Percentiles rank a stretch among this genome's conserved stretches.
Conservation (phyloP, 2,329 filamentous ascomycete genomes). For the Davidsoniella neocaledoniae region DNA sequence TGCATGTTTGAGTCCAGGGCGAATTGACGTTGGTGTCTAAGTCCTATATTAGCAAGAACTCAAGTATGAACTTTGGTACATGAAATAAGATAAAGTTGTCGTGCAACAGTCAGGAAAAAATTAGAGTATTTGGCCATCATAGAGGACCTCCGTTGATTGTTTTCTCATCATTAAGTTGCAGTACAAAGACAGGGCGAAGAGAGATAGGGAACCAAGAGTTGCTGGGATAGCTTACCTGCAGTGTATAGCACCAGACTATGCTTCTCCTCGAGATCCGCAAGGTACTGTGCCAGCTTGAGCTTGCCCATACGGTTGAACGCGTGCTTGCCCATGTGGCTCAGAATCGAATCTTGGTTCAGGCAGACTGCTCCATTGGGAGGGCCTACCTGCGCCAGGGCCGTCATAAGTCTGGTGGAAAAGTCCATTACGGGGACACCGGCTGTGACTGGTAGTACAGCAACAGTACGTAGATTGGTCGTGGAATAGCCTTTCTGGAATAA, state of each 20-base stretch:
- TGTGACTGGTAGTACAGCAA: conserved; percentile 81
- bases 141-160: conserved; percentile 28
- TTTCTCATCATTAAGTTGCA: conserved; percentile 34
- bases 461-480: conserved; percentile 79
- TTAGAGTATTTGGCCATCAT: conserved; percentile 45
- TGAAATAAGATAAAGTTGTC: conserved; percentile 8
- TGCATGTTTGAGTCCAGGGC: conserved; percentile 96
- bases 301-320: conserved; percentile 97
- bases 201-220: neutral
- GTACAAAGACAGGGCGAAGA: neutral
- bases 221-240: conserved; percentile 39
- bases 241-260: conserved; percentile 92
- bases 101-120: conserved; percentile 44
- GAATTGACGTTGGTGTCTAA: conserved; percentile 89
- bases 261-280: conserved; percentile 93
- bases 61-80: conserved; percentile 15
- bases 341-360: conserved; percentile 79
- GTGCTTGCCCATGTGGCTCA: conserved; percentile 88
- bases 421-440: conserved; percentile 86
- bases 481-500: conserved; percentile 50
- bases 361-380: conserved; percentile 79
- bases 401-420: conserved; percentile 78
- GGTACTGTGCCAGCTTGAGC: conserved; percentile 83
- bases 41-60: conserved; percentile 4
- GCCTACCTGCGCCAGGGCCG: conserved; percentile 76